Evolutionary conservation across 177 flowering plant genomes (phyloP).

Genomic region (Vitis hybrid): DNA sequence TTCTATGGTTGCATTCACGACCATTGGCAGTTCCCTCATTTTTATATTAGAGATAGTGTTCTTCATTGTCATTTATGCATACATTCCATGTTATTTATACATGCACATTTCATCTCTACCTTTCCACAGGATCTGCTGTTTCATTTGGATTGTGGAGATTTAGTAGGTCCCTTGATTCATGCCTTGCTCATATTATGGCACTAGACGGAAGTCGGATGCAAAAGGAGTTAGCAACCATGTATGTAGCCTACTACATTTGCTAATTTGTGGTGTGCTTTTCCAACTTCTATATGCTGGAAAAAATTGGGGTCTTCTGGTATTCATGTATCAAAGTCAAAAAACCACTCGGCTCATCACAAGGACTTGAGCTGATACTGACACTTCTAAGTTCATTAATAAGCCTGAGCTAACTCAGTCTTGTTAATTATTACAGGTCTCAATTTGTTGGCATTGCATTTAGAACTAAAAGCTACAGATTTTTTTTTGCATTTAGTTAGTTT

Average conservation of each 20-base stretch:
- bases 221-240: slow-evolving; percentile 59
- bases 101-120: neutral
- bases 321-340: neutral
- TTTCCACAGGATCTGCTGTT: slow-evolving; percentile 52
- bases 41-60: neutral
- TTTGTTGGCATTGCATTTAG: neutral
- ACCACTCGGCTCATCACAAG: neutral
- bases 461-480: neutral
- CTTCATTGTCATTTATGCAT: neutral
- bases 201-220: slow-evolving; percentile 68
- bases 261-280: neutral
- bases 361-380: neutral
- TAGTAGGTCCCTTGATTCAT: slow-evolving; percentile 40
- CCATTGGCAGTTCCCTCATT: neutral
- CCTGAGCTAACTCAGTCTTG: neutral
- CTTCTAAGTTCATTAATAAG: neutral
- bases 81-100: no score
- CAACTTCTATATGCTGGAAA: neutral
- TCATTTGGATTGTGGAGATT: slow-evolving; percentile 44
- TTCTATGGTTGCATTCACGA: no score
- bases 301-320: neutral
- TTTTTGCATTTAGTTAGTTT: neutral
- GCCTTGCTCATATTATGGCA: slow-evolving; percentile 53
- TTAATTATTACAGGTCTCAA: neutral
- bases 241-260: slow-evolving; percentile 18